A percentile compares a stretch with the other conserved stretches of the same genome.
Conservation (phyloP, 2,329 filamentous ascomycete genomes). For the Emericellopsis cladophorae region DNA sequence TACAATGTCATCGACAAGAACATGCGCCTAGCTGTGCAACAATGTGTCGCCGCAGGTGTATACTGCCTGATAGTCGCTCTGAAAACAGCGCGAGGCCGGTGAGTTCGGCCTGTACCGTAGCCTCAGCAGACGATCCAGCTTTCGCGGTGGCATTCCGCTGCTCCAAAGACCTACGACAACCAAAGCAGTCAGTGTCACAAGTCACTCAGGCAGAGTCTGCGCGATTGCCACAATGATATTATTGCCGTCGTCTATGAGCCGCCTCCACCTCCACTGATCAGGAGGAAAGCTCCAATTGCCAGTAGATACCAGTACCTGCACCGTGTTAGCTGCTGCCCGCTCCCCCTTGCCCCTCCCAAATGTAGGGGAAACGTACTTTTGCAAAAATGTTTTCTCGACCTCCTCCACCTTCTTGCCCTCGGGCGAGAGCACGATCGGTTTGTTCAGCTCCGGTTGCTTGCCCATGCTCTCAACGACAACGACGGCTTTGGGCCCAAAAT, state of each 20-base stretch:
- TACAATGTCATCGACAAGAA: too few relatives aligned
- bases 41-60: too few relatives aligned
- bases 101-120: too few relatives aligned
- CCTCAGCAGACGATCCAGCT: too few relatives aligned
- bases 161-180: too few relatives aligned
- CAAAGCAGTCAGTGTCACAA: too few relatives aligned
- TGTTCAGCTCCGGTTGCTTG: slow-evolving; percentile 46
- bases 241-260: slow-evolving; percentile 32
- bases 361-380: slow-evolving; percentile 39
- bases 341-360: background rate
- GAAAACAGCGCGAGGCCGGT: too few relatives aligned
- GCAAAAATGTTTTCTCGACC: slow-evolving; percentile 52
- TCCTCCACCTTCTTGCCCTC: slow-evolving; percentile 45
- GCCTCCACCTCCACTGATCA: slow-evolving; percentile 31
- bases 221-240: too few relatives aligned
- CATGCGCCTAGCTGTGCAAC: too few relatives aligned
- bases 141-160: too few relatives aligned
- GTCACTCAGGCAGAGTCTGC: too few relatives aligned
- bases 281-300: slow-evolving; percentile 37
- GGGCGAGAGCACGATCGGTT: slow-evolving; percentile 47
- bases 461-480: slow-evolving; percentile 35
- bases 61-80: too few relatives aligned
- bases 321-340: slow-evolving; percentile 17
- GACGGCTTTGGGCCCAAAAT: slow-evolving; percentile 49
- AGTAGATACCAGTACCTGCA: slow-evolving; percentile 56